phyloP scores from a whole-genome alignment of 768 basidiomycete species.

The Tulasnella sp. region DNA sequence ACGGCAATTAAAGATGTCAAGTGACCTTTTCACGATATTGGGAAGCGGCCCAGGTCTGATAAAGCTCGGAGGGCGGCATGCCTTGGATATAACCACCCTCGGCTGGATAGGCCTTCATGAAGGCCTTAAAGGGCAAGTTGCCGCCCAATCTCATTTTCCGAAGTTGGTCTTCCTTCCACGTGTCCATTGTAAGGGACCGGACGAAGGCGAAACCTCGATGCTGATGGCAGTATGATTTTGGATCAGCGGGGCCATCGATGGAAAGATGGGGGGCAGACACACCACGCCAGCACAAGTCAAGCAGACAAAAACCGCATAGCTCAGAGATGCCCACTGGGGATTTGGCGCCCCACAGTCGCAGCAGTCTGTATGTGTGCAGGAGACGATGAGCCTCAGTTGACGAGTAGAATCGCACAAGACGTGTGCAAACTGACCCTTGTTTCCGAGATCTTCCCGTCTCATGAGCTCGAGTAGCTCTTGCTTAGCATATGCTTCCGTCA shows the following conservation, averaged over 20 bases:
- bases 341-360: constrained; percentile 82
- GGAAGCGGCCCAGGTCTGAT: constrained; percentile 88
- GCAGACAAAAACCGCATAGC: constrained; percentile 72
- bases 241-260: constrained; percentile 3
- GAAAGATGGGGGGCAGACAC: neutral
- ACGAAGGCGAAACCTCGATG: constrained; percentile 92
- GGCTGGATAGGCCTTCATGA: constrained; percentile 62
- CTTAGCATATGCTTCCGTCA: constrained; percentile 60
- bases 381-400: constrained; percentile 7
- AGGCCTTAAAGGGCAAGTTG: constrained; percentile 34
- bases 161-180: constrained; percentile 86
- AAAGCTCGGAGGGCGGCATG: constrained; percentile 62
- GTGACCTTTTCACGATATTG: constrained; percentile 86
- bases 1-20: neutral
- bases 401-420: neutral
- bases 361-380: constrained; percentile 38
- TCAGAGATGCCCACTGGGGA: constrained; percentile 74
- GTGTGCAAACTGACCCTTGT: constrained; percentile 41
- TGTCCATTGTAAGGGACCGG: constrained; percentile 91
- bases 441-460: constrained; percentile 60
- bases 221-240: neutral
- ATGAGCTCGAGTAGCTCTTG: constrained; percentile 67
- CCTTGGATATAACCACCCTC: constrained; percentile 61
- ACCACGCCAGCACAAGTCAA: constrained; percentile 45
- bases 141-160: constrained; percentile 74